Percentiles rank a stretch among this genome's conserved stretches.
phyloP scores from a whole-genome alignment of 2,329 filamentous ascomycete species.

The Venturia aucupariae region DNA sequence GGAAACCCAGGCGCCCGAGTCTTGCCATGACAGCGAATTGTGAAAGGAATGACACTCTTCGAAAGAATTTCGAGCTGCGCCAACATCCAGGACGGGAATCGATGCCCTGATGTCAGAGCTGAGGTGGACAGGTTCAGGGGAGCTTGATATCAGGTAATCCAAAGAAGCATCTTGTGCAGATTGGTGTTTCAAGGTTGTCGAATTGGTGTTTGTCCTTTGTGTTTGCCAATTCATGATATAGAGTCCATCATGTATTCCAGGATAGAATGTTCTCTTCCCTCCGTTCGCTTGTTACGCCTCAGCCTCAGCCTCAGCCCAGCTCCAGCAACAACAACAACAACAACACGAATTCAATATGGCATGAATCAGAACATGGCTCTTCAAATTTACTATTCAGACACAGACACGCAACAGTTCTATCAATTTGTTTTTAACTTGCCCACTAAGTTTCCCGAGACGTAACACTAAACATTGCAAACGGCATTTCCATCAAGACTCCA shows the following conservation, averaged over 20 bases:
- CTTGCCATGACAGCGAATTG: slow-evolving; percentile 36
- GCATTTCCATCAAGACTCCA: neutral
- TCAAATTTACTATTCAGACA: too few relatives aligned
- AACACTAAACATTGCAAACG: neutral
- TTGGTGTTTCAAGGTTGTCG: too few relatives aligned
- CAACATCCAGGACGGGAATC: neutral
- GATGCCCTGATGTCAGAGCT: neutral
- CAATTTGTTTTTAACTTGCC: neutral
- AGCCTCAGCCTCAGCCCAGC: too few relatives aligned
- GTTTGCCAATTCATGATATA: too few relatives aligned
- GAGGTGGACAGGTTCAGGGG: neutral
- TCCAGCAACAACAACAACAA: too few relatives aligned
- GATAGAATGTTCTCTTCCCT: too few relatives aligned
- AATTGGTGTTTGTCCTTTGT: too few relatives aligned
- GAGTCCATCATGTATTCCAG: too few relatives aligned
- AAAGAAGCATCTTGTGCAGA: neutral
- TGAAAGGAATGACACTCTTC: slow-evolving; percentile 15
- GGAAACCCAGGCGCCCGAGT: slow-evolving; percentile 66
- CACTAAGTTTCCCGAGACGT: neutral
- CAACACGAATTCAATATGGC: too few relatives aligned
- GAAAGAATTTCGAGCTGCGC: neutral
- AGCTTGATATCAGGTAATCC: neutral
- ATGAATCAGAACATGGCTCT: too few relatives aligned
- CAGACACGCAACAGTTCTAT: neutral
- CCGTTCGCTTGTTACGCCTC: too few relatives aligned